Evolutionary conservation across 2,329 filamentous ascomycete species (phyloP), one percentile per base, ranked within the genome.

Genomic region (Colletotrichum lupini): DNA sequence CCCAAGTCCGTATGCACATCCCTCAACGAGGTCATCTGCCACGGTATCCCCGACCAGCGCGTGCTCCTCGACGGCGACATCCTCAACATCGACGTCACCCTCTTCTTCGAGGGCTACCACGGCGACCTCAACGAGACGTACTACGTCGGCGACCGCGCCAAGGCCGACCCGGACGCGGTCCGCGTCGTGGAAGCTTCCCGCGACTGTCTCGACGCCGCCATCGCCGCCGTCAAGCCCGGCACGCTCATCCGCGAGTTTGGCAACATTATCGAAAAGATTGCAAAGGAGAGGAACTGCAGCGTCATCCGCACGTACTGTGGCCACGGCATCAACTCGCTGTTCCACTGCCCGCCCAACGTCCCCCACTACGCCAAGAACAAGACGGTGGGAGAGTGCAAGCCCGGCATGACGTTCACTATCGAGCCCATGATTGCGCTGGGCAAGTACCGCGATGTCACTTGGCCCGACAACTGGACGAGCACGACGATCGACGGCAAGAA

Each of bases 311-410:
- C 95, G 2, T 99, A 99, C 82, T 98, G 96, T 79, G 97, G 97
- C 28, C 97, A 99, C 81, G 97, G 96, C 75, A 94, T 98, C 84
- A 97, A 98, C 84, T 93, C 91, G 76, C 87, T 97, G 56, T 99
- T 99, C 88, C 97, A 99, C 84, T 94, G 92, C 81, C 91, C 95
- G 32, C 97, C 97, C 1, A 98, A 97, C 81, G 92, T 99, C 65
- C 97, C 97, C 5, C 97, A 99, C 83, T 99, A 99, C 80, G 96
- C 93, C 71, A 98, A 98, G 88, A 99, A 98, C 85, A 99, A 98
- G 90, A 95, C 96, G 0, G 93, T 98, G 1, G 97, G 97, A 61
- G 92, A 94, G 78, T 97, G 95, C 73, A 98, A 98, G 86, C 92
- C 94, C 0, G 97, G 97, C 67, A 98, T 98, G 95, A 98, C 95